Evolutionary conservation across 1,284 basidiomycete genomes (phyloP).

Genomic region (Austroboletus niveus): DNA sequence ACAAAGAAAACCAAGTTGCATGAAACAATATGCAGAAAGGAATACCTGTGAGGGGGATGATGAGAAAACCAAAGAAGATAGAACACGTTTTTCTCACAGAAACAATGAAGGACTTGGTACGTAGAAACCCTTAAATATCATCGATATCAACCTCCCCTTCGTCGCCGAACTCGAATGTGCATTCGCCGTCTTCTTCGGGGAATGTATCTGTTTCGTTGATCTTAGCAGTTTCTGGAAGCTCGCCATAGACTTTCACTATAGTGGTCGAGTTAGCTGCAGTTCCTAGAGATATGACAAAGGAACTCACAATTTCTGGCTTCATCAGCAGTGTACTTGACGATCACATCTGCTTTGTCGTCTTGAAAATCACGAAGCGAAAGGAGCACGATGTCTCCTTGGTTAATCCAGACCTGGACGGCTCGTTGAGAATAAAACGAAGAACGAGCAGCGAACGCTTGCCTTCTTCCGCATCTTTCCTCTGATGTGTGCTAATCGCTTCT

Average conservation of each 20-base stretch:
- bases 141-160: slow-evolving; percentile 82
- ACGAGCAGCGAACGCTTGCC: slow-evolving; percentile 44
- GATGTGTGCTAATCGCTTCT: slow-evolving; percentile 97
- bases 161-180: slow-evolving; percentile 87
- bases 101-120: slow-evolving; percentile 7
- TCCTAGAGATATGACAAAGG: background rate
- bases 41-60: slow-evolving; percentile 6
- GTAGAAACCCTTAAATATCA: slow-evolving; percentile 53
- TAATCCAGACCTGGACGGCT: slow-evolving; percentile 92
- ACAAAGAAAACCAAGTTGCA: slow-evolving; percentile 6
- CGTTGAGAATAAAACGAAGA: slow-evolving; percentile 1
- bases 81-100: slow-evolving; percentile 10
- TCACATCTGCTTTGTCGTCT: slow-evolving; percentile 99
- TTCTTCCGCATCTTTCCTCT: slow-evolving; percentile 99
- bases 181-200: slow-evolving; percentile 87
- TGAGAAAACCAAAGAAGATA: background rate
- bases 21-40: slow-evolving; percentile 9
- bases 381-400: slow-evolving; percentile 96
- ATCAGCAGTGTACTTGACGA: slow-evolving; percentile 98
- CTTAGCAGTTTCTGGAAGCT: slow-evolving; percentile 96
- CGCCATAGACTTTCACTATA: slow-evolving; percentile 93
- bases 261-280: slow-evolving; percentile 1
- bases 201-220: slow-evolving; percentile 97
- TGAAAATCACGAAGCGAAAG: slow-evolving; percentile 98
- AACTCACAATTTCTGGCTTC: slow-evolving; percentile 78